Evolutionary conservation across 2,329 filamentous ascomycete genomes (phyloP), one percentile per base, ranked within the genome.

Genomic region (Escovopsis sp.): DNA sequence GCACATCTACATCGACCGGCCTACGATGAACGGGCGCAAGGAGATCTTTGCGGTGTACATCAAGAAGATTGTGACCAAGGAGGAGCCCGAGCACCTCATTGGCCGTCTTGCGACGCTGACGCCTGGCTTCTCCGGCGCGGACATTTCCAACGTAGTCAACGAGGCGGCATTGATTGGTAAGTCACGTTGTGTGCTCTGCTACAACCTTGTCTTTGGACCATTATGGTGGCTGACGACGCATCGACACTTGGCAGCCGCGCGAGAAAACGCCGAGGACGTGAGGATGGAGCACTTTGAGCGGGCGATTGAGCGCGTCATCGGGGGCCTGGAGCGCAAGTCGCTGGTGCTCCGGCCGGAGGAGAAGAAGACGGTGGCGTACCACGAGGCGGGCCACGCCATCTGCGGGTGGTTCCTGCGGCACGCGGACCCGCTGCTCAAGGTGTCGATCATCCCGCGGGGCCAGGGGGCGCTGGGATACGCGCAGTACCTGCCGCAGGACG

Each of bases 71-170:
- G 83, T 94, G 42, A 96, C 89, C 26, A 77, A 82, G 47, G 91
- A 94, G 61, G 84, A 98, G 57, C 69, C 88, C 48, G 86, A 94
- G 35, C 82, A 86, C 57, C 69, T 98, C 38, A 82, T 85, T 51
- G 91, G 91, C 47, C 81, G 91, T 54, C 75, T 98, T 39, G 80
- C 91, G 43, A 89, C 91, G 37, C 69, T 98, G 51, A 98, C 91
- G 4, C 91, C 91, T 43, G 91, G 91, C 30, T 98, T 98, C 64
- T 89, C 89, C 43, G 91, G 91, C 64, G 91, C 91, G 39, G 91
- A 98, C 60, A 98, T 98, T 63, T 87, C 91, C 58, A 98, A 98
- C 63, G 94, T 88, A 59, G 87, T 94, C 53, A 98, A 98, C 58
- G 91, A 98, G 69, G 91, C 91, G 51, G 91, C 91, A 43, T 69